A percentile compares a stretch with the other conserved stretches of the same genome.
These are phyloP conservation scores for Taphrina wiesneri DNA, from an alignment of 1,139 yeast species.

Conservation along the genomic window DNA sequence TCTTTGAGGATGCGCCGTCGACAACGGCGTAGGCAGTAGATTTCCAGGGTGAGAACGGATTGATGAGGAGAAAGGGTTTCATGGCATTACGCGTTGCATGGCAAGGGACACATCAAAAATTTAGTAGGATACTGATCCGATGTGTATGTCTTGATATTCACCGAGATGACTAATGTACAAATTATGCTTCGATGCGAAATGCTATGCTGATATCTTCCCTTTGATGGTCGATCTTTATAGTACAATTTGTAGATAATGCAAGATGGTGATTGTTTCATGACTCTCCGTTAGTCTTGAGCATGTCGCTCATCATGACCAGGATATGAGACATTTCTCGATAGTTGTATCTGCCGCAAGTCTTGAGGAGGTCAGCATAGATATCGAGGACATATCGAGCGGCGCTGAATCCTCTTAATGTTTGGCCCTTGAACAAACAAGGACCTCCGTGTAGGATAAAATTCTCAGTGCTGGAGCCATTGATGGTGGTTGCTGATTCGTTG, in stretches of 20 bases:
- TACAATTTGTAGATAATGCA: background rate
- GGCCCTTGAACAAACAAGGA: constrained; percentile 9
- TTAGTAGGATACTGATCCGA: background rate
- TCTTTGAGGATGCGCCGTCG: background rate
- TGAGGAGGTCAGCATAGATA: constrained; percentile 18
- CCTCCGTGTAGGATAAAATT: constrained; percentile 18
- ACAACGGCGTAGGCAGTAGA: background rate
- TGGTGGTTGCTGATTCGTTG: constrained; percentile 1
- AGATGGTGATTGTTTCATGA: background rate
- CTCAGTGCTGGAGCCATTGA: constrained; percentile 14
- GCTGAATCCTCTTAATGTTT: constrained; percentile 7
- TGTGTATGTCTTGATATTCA: background rate
- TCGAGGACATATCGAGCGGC: constrained; percentile 24
- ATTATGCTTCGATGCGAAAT: background rate
- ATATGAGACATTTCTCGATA: constrained; percentile 18
- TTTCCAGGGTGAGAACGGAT: background rate
- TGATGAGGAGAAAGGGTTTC: background rate
- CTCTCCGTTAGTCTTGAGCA: constrained; percentile 1
- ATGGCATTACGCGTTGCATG: background rate
- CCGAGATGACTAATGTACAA: no score
- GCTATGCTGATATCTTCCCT: background rate
- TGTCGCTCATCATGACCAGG: constrained; percentile 10
- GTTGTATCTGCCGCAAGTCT: constrained; percentile 27
- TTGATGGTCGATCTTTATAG: background rate
- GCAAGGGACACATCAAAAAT: background rate